phyloP scores from a whole-genome alignment of 352 stramenopile genomes.

The Albugo laibachii region DNA sequence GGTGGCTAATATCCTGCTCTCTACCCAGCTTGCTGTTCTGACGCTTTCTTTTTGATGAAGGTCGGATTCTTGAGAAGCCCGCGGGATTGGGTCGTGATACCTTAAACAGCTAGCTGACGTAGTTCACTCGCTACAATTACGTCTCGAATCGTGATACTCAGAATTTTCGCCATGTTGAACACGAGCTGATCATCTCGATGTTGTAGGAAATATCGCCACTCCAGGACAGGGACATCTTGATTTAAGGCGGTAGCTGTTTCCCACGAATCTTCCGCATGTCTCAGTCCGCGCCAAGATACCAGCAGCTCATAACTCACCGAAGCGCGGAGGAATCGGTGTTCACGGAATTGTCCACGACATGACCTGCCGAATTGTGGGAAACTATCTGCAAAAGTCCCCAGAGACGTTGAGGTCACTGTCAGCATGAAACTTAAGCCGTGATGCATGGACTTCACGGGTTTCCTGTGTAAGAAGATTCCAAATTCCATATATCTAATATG shows the following conservation, averaged over 20 bases:
- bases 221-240: too few relatives aligned
- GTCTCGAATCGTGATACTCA: too few relatives aligned
- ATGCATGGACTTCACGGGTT: neutral
- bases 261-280: constrained; percentile 8
- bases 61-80: too few relatives aligned
- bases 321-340: neutral
- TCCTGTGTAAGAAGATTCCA: neutral
- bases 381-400: constrained; percentile 1
- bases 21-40: too few relatives aligned
- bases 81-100: too few relatives aligned
- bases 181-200: too few relatives aligned
- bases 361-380: neutral
- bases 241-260: constrained; percentile 8
- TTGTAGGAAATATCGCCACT: too few relatives aligned
- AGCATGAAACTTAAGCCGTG: neutral
- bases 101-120: too few relatives aligned
- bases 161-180: too few relatives aligned
- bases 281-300: constrained; percentile 10
- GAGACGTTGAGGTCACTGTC: neutral
- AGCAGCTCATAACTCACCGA: constrained; percentile 4
- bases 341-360: constrained; percentile 1
- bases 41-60: too few relatives aligned
- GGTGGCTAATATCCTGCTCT: too few relatives aligned
- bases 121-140: too few relatives aligned
- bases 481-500: neutral